Base-by-base conservation (phyloP, 2,329 filamentous ascomycete species). In the Canariomyces notabilis region DNA sequence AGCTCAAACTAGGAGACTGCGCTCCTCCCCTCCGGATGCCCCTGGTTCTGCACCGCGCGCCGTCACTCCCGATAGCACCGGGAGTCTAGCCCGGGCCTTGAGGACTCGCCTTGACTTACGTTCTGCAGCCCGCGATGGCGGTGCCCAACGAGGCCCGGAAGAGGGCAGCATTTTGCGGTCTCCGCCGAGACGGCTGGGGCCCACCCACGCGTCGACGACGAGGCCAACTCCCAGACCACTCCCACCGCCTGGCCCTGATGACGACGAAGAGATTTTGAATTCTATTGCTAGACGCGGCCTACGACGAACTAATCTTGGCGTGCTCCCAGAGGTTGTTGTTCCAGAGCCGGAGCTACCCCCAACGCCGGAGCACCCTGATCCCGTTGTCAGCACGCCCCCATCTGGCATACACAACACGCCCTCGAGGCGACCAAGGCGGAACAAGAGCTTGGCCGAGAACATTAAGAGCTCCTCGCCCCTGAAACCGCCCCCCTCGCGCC, bases 271-370 rank as follows among this genome's bases (percentile, higher is more conserved):
- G 19, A 52, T 70, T 4, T 55, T 72, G 16, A 66, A 70, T 23
- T 71, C 69, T 0, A 71, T 75, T 23, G 59, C 62, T 4, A 61
- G 67, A 2, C 62, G 66, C 7, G 58, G 57, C 1, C 46, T 69
- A 19, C 64, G 63, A 6, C 66, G 68, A 22, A 66, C 59, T 21
- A 70, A 56, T 21, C 67, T 56, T n/a, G 63, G 60, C 5, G 62
- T 65, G 2, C 52, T 66, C 1, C 61, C 64, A 1, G 47, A 55
- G 6, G 51, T 60, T 2, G 63, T 63, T 6, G 53, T 60, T n/a
- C 71, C 72, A 14, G 80, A 86, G 55, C 82, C 82, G 1, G 80
- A 84, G 38, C 69, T 87, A 5, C 83, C 83, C 3, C 78, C 78
- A 0, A 77, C 77, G 0, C 74, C 75, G 1, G 69, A 70, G 22